Evolutionary conservation across 1,284 basidiomycete species (phyloP).

Genomic region (Ceratobasidium sp.): DNA sequence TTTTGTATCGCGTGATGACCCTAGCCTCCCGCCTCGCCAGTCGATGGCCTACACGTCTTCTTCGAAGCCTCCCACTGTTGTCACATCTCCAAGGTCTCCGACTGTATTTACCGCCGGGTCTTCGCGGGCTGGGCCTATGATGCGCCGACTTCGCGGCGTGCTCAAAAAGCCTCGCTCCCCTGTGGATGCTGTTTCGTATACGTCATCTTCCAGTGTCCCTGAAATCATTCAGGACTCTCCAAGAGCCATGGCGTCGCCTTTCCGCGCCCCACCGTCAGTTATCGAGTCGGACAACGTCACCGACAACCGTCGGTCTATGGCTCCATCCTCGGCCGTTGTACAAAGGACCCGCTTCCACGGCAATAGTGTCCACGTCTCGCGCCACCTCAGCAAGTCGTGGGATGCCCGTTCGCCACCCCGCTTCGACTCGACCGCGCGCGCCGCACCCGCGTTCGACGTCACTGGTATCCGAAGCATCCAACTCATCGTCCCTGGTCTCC

Average conservation of each 20-base stretch:
- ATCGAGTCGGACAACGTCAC: not conserved
- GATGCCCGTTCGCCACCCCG: constrained; percentile 26
- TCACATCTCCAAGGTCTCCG: not conserved
- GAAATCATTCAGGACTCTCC: constrained; percentile 4
- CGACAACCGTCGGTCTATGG: constrained; percentile 2
- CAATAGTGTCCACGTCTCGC: not conserved
- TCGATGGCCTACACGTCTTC: not conserved
- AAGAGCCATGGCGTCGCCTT: not conserved
- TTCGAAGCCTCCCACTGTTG: not conserved
- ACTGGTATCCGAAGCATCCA: constrained; percentile 2
- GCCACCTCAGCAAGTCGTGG: constrained; percentile 19
- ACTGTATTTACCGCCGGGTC: not conserved
- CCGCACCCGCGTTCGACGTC: constrained; percentile 12
- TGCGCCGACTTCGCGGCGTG: constrained; percentile 18
- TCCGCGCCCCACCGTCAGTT: not conserved
- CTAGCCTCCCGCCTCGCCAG: not conserved
- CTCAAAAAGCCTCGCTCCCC: constrained; percentile 18
- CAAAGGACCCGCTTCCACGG: constrained; percentile 24
- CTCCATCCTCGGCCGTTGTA: not conserved
- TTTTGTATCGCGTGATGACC: constrained; percentile 25
- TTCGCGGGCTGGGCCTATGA: not conserved
- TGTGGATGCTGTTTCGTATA: not conserved
- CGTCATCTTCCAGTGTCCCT: constrained; percentile 15
- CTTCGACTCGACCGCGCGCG: not conserved
- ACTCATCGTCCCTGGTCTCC: constrained; percentile 25